A percentile compares a stretch with the other conserved stretches of the same genome.
These are phyloP conservation scores for Lentithecium fluviatile DNA, from an alignment of 495 filamentous ascomycete species.

Conservation along the genomic window DNA sequence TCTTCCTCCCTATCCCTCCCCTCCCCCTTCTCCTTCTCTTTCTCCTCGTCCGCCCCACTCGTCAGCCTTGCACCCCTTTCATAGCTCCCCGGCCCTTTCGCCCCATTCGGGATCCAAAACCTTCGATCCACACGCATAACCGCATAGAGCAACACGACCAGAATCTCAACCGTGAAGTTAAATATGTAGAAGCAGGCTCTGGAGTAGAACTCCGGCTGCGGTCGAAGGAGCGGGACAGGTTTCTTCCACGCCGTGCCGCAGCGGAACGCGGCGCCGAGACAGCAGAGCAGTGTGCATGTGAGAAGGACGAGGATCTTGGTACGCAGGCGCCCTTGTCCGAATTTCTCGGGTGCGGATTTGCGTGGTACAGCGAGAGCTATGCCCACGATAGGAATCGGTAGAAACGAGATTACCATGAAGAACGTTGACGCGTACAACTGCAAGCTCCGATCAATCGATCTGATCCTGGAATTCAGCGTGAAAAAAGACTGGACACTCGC, in stretches of 20 bases:
- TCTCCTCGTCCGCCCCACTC: neutral
- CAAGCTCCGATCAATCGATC: constrained; percentile 57
- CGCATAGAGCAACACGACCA: constrained; percentile 39
- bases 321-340: constrained; percentile 66
- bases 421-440: constrained; percentile 67
- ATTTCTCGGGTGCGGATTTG: constrained; percentile 57
- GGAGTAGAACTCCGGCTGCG: constrained; percentile 62
- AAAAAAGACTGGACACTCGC: constrained; percentile 64
- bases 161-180: constrained; percentile 43
- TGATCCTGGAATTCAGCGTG: constrained; percentile 55
- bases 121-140: constrained; percentile 41
- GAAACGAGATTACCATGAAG: constrained; percentile 67
- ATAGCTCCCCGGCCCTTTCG: constrained; percentile 39
- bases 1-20: no score
- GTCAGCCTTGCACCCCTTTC: no score
- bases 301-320: constrained; percentile 66
- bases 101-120: constrained; percentile 43
- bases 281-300: constrained; percentile 55
- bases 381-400: constrained; percentile 66
- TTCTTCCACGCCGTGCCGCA: constrained; percentile 57
- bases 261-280: constrained; percentile 70
- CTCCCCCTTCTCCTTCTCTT: neutral
- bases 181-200: constrained; percentile 59
- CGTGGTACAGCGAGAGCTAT: constrained; percentile 55
- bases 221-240: constrained; percentile 51